Conservation (phyloP, 768 basidiomycete species). For the Asterophora parasitica region DNA sequence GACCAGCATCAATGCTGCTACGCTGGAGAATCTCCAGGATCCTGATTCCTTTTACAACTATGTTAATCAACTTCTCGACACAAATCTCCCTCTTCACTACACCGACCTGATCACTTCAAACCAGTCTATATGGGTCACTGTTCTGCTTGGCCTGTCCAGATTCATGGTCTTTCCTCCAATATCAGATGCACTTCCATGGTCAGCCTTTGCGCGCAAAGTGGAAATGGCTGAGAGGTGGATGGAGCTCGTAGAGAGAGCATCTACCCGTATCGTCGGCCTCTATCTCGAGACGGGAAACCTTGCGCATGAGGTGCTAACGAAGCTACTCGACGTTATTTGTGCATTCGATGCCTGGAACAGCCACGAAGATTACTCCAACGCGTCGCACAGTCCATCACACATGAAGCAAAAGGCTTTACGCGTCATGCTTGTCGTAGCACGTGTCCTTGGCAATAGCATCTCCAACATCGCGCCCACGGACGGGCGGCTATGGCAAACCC, state of each 20-base stretch:
- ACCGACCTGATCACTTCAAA: constrained; percentile 24
- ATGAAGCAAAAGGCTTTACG: constrained; percentile 45
- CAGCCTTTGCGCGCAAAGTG: constrained; percentile 52
- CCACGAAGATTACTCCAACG: constrained; percentile 32
- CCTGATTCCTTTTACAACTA: constrained; percentile 16
- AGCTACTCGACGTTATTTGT: constrained; percentile 49
- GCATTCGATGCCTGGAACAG: constrained; percentile 59
- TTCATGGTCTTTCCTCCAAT: constrained; percentile 53
- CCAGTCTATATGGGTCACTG: constrained; percentile 42
- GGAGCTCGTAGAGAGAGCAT: constrained; percentile 48
- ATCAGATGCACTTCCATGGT: constrained; percentile 46
- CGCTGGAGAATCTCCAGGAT: constrained; percentile 15
- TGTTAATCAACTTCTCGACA: constrained; percentile 15
- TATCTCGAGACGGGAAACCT: constrained; percentile 41
- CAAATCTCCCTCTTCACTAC: constrained; percentile 12
- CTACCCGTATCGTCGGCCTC: constrained; percentile 46
- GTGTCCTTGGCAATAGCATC: constrained; percentile 38
- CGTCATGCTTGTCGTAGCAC: constrained; percentile 41
- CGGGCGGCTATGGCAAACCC: constrained; percentile 35
- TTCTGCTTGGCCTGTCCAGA: constrained; percentile 49
- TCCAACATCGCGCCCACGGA: constrained; percentile 24
- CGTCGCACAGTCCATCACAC: constrained; percentile 39
- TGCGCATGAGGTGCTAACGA: constrained; percentile 43
- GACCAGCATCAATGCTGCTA: constrained; percentile 10
- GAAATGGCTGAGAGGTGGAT: constrained; percentile 50